Evolutionary conservation across 2,329 filamentous ascomycete species (phyloP).

Genomic region (Aspergillus puulaauensis): DNA sequence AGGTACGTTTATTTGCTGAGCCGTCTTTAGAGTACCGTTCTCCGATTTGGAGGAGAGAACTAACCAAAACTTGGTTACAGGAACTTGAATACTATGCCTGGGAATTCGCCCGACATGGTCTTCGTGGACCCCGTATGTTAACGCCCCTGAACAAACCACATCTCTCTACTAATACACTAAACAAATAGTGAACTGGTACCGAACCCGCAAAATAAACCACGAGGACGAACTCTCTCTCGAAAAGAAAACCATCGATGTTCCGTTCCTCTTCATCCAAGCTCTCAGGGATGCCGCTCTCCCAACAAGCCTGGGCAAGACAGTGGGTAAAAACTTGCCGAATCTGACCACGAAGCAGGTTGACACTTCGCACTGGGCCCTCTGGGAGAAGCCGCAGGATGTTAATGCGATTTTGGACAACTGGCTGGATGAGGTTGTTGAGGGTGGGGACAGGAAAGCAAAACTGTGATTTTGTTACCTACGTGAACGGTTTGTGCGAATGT

Average conservation of each 20-base stretch:
- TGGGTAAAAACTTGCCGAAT: slow-evolving; percentile 66
- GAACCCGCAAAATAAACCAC: slow-evolving; percentile 69
- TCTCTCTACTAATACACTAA: neutral
- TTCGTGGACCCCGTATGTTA: slow-evolving; percentile 67
- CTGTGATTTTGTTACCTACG: slow-evolving; percentile 3
- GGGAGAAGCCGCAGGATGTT: slow-evolving; percentile 68
- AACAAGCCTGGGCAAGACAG: slow-evolving; percentile 67
- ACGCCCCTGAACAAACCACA: neutral
- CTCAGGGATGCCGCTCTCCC: slow-evolving; percentile 70
- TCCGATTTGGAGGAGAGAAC: neutral
- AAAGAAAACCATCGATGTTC: slow-evolving; percentile 53
- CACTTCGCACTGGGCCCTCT: slow-evolving; percentile 78
- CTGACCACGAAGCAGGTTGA: slow-evolving; percentile 67
- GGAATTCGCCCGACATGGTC: slow-evolving; percentile 68
- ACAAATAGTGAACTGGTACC: slow-evolving; percentile 75
- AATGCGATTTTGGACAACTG: slow-evolving; percentile 70
- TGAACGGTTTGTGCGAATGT: neutral
- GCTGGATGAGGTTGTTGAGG: slow-evolving; percentile 47
- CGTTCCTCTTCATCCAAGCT: slow-evolving; percentile 74
- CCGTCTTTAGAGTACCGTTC: neutral
- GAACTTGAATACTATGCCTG: slow-evolving; percentile 76
- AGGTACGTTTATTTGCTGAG: slow-evolving; percentile 43
- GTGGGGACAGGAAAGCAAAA: slow-evolving; percentile 1
- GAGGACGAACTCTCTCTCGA: slow-evolving; percentile 64
- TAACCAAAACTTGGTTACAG: slow-evolving; percentile 18